phyloP scores from a whole-genome alignment of 345 rosid genomes.

The Clausena lansium region DNA sequence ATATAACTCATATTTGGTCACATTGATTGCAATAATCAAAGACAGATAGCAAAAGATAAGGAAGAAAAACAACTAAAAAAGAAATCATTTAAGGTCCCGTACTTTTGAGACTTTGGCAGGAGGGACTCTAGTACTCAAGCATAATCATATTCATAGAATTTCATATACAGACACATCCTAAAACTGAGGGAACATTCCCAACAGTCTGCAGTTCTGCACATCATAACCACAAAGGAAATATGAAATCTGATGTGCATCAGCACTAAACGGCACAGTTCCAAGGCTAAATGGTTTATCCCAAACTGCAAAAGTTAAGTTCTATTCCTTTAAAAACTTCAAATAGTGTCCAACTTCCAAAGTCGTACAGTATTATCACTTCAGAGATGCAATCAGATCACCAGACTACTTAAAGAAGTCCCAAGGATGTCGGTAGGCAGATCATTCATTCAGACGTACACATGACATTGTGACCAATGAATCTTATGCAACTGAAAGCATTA shows the following conservation, averaged over 20 bases:
- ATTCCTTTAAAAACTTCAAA: not conserved
- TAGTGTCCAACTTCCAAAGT: not conserved
- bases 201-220: not conserved
- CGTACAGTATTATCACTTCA: not conserved
- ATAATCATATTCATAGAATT: not conserved
- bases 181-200: not conserved
- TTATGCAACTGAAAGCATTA: not conserved
- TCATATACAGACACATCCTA: not conserved
- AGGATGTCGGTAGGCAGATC: not conserved
- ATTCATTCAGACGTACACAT: not conserved
- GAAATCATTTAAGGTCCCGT: not conserved
- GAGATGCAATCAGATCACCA: not conserved
- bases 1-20: not conserved
- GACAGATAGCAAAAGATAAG: not conserved
- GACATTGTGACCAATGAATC: not conserved
- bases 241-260: not conserved
- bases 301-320: not conserved
- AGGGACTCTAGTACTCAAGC: not conserved
- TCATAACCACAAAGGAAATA: not conserved
- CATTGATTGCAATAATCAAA: not conserved
- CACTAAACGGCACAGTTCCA: not conserved
- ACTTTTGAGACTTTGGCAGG: not conserved
- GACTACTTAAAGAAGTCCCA: not conserved
- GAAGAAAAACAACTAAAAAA: not conserved
- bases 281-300: not conserved